Evolutionary conservation across 495 filamentous ascomycete species (phyloP).

Genomic region (Peziza echinospora): DNA sequence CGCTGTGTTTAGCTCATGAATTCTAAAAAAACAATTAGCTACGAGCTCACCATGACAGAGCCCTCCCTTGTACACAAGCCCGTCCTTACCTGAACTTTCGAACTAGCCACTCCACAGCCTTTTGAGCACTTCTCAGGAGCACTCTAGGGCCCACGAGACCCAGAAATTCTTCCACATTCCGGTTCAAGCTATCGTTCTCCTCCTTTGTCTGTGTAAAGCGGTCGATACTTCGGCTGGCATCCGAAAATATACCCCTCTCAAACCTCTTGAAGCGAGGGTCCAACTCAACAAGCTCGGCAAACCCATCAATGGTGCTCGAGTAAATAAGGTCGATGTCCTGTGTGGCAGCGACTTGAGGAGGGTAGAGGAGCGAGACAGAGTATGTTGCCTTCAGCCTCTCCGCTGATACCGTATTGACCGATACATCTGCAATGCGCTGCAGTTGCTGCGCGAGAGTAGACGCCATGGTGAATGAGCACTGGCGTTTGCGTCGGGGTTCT

Average conservation of each 20-base stretch:
- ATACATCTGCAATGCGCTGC: conserved; percentile 55
- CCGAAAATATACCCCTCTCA: conserved; percentile 56
- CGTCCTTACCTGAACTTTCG: conserved; percentile 58
- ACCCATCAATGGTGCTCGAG: conserved; percentile 67
- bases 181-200: conserved; percentile 63
- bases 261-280: conserved; percentile 55
- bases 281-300: conserved; percentile 67
- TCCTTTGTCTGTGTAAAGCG: conserved; percentile 56
- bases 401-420: conserved; percentile 59
- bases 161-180: conserved; percentile 58
- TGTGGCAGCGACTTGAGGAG: conserved; percentile 50
- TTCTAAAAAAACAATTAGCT: conserved; percentile 33
- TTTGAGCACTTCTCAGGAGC: conserved; percentile 62
- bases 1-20: conserved; percentile 75
- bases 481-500: no score
- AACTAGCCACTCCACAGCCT: conserved; percentile 85
- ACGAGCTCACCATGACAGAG: no score
- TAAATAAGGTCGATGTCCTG: conserved; percentile 82
- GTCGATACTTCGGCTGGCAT: conserved; percentile 73
- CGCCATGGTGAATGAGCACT: conserved; percentile 31
- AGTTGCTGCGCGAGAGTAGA: conserved; percentile 61
- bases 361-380: conserved; percentile 80
- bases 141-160: conserved; percentile 52
- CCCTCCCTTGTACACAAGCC: no score
- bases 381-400: conserved; percentile 76